Evolutionary conservation across 164 flowering plant genomes (phyloP).

Genomic region (Echeveria elegans): DNA sequence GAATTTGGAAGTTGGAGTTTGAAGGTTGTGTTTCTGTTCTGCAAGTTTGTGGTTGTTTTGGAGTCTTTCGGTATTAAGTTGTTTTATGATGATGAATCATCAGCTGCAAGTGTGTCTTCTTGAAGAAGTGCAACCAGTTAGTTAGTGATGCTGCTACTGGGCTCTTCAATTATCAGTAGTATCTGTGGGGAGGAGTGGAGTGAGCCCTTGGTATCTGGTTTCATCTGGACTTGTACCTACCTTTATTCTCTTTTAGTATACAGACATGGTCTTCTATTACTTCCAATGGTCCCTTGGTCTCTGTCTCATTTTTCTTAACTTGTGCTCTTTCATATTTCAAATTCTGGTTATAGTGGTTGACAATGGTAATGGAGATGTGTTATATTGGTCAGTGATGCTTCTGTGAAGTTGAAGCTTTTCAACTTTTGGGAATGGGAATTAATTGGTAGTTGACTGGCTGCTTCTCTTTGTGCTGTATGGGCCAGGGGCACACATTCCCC

Average conservation of each 20-base stretch:
- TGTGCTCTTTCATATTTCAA: background rate
- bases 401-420: no score
- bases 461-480: background rate
- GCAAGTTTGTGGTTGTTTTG: background rate
- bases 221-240: background rate
- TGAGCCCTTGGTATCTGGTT: background rate
- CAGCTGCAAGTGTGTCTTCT: background rate
- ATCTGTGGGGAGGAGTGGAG: background rate
- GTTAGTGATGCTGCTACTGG: background rate
- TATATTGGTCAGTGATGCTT: no score
- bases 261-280: background rate
- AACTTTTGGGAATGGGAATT: no score
- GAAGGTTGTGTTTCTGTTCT: background rate
- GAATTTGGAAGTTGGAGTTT: no score
- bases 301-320: background rate
- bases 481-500: background rate
- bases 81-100: background rate
- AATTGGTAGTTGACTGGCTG: background rate
- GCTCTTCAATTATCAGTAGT: background rate
- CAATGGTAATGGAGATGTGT: background rate
- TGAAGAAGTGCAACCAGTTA: background rate
- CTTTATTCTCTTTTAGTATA: slow-evolving; percentile 3
- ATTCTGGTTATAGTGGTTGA: background rate
- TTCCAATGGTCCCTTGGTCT: background rate
- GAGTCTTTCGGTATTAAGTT: background rate